Base-by-base conservation (phyloP, 2,329 filamentous ascomycete genomes). In the Pseudogymnoascus sp. region DNA sequence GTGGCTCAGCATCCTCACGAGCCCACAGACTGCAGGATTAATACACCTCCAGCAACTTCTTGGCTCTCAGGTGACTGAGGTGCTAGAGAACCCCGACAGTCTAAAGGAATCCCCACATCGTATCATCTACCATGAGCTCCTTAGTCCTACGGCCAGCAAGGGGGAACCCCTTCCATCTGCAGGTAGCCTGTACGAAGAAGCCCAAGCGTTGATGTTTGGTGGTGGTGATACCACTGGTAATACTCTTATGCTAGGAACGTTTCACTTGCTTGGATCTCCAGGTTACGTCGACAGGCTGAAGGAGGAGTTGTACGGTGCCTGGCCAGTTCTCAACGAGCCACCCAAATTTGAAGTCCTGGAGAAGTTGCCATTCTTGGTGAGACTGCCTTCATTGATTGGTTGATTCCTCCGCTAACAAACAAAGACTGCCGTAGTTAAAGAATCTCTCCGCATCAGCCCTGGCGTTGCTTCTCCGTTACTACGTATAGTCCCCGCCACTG, bases 221-320 rank as follows among this genome's bases (percentile, higher is more conserved):
- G 79, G 78, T 11, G 72, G 72, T 10, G 77, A 80, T 61, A 79
- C 78, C 0, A 72, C 74, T 5, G 77, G 72, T 0, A 75, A 74
- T 40, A 71, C 76, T 1, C 64, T 77, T 6, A 75, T 74, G 69
- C 65, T 75, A 7, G 77, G 76, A 0, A 71, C 71, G 1, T 78
- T 73, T 62, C 69, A 78, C 58, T 61, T 80, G 26, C 68, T 79
- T 3, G 68, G 73, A 29, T 63, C 71, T 1, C 72, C 73, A 0
- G 63, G 66, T 0, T 65, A 73, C 13, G 62, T 74, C 36, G 59
- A 70, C 11, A 72, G 67, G 50, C 65, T 80, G 6, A 72, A 74
- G 57, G 62, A 63, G 1, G 78, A 80, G 63, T 64, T 81, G 4
- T 36, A 59, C 2, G 59, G 61, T 7, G 69, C 67, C 7, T 78